phyloP scores from a whole-genome alignment of 2,329 filamentous ascomycete species.

The Arthrobotrys sinensis region DNA sequence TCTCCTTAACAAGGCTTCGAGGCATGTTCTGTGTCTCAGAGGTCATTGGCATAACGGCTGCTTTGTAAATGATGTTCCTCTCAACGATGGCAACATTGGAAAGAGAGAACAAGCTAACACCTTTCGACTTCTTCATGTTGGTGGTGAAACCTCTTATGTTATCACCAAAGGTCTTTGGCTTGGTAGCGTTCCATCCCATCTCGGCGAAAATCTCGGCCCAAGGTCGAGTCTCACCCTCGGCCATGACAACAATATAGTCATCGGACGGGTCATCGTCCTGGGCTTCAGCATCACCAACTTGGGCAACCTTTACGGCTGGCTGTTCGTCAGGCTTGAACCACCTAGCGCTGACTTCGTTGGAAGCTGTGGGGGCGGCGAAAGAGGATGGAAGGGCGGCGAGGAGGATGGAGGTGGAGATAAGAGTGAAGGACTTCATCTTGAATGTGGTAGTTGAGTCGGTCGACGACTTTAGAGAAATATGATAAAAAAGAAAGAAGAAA shows the following conservation, averaged over 20 bases:
- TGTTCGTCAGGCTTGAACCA: slow-evolving; percentile 43
- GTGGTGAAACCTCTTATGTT: slow-evolving; percentile 63
- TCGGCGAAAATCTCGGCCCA: slow-evolving; percentile 62
- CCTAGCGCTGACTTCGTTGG: slow-evolving; percentile 40
- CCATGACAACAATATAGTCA: slow-evolving; percentile 63
- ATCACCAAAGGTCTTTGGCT: slow-evolving; percentile 67
- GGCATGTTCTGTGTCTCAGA: slow-evolving; percentile 49
- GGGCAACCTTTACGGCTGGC: slow-evolving; percentile 19
- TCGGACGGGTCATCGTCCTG: slow-evolving; percentile 40
- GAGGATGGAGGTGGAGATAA: slow-evolving; percentile 52
- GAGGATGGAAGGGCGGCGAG: slow-evolving; percentile 43
- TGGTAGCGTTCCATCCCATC: slow-evolving; percentile 62
- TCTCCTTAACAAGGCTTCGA: slow-evolving; percentile 61
- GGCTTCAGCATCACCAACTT: slow-evolving; percentile 17
- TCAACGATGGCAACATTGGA: slow-evolving; percentile 56
- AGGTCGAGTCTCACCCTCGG: slow-evolving; percentile 61
- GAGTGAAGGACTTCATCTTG: slow-evolving; percentile 59
- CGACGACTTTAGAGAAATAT: slow-evolving; percentile 48
- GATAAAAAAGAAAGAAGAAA: slow-evolving; percentile 1
- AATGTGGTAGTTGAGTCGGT: slow-evolving; percentile 43
- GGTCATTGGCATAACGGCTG: slow-evolving; percentile 52
- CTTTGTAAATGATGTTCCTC: slow-evolving; percentile 51
- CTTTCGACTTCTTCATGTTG: slow-evolving; percentile 57
- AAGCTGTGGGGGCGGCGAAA: slow-evolving; percentile 42
- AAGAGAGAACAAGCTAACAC: slow-evolving; percentile 54